These are phyloP conservation scores for Metarhizium humberi DNA, from an alignment of 2,329 filamentous ascomycete genomes.

Conservation along the genomic window DNA sequence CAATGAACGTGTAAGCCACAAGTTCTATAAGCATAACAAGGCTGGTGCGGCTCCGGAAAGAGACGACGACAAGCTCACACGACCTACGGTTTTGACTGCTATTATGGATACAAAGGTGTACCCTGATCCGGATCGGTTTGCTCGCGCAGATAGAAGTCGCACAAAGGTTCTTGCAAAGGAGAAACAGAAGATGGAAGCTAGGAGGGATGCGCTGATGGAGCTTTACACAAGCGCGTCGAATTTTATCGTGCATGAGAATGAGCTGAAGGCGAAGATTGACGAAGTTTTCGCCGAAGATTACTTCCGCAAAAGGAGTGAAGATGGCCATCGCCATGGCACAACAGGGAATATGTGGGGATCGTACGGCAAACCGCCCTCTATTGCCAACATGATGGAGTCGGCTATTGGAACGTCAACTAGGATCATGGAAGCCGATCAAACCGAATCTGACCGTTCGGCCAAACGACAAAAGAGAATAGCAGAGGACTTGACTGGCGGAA, in stretches of 20 bases:
- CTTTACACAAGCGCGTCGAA: constrained; percentile 81
- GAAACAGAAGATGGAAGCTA: constrained; percentile 42
- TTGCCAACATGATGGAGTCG: constrained; percentile 34
- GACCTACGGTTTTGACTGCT: constrained; percentile 50
- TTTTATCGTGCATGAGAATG: constrained; percentile 77
- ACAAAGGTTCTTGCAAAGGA: constrained; percentile 34
- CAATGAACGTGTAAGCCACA: constrained; percentile 30
- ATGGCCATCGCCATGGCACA: constrained; percentile 19
- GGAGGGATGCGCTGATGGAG: constrained; percentile 67
- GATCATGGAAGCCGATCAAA: constrained; percentile 25
- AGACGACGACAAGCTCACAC: constrained; percentile 69
- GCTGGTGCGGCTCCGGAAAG: constrained; percentile 56
- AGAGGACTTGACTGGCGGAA: constrained; percentile 51
- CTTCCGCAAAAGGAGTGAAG: constrained; percentile 31
- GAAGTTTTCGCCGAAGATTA: constrained; percentile 61
- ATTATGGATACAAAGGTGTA: constrained; percentile 39
- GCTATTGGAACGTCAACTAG: constrained; percentile 25
- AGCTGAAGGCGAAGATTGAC: constrained; percentile 67
- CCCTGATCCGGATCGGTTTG: constrained; percentile 54
- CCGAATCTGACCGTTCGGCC: constrained; percentile 34
- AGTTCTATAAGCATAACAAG: constrained; percentile 35
- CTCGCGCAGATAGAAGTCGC: constrained; percentile 37
- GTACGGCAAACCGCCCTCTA: constrained; percentile 33
- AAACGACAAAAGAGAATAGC: constrained; percentile 46
- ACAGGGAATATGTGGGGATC: constrained; percentile 45